phyloP scores from a whole-genome alignment of 73 alveolate genomes.

The Paramecium sexaurelia region DNA sequence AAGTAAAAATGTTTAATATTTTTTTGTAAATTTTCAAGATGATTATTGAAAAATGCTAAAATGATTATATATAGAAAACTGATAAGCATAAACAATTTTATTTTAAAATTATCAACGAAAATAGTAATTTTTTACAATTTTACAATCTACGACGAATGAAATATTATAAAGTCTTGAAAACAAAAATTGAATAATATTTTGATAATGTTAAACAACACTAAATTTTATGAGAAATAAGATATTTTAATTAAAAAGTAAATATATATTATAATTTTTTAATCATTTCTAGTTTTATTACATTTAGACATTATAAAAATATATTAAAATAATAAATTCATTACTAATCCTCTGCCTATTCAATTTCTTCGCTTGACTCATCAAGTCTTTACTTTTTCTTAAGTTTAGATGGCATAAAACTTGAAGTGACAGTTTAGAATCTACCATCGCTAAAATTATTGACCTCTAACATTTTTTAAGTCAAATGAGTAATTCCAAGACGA shows the following conservation, averaged over 20 bases:
- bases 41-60: background rate
- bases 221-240: no score
- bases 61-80: background rate
- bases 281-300: background rate
- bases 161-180: no score
- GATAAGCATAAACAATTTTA: background rate
- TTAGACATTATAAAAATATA: background rate
- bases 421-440: slow-evolving; percentile 54
- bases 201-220: no score
- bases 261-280: no score
- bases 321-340: background rate
- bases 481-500: slow-evolving; percentile 7
- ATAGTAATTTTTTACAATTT: background rate
- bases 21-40: background rate
- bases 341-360: background rate
- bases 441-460: slow-evolving; percentile 67
- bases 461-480: slow-evolving; percentile 60
- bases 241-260: no score
- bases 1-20: background rate
- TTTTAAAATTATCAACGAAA: background rate
- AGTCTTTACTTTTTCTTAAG: background rate
- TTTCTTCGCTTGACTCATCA: slow-evolving; percentile 13
- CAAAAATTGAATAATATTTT: no score
- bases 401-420: slow-evolving; percentile 1
- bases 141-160: no score